phyloP scores from a whole-genome alignment of 2,329 filamentous ascomycete genomes.

The Thielaviopsis musarum region DNA sequence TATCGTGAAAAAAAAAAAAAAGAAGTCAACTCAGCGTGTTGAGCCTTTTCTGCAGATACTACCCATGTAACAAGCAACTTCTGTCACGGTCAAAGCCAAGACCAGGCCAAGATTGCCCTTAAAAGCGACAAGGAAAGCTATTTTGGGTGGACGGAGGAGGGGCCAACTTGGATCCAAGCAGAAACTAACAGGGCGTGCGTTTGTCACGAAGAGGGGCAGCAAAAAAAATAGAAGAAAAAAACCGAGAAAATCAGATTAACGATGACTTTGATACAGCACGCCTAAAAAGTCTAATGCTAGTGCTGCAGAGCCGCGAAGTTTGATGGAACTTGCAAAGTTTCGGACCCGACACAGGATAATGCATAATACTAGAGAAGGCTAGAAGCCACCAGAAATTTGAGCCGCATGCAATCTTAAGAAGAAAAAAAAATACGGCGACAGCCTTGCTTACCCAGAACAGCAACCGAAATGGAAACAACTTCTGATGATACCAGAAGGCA shows the following conservation, averaged over 20 bases:
- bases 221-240: neutral
- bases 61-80: neutral
- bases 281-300: neutral
- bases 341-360: neutral
- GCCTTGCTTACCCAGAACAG: neutral
- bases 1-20: too few relatives aligned
- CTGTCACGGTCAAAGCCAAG: neutral
- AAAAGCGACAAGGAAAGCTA: neutral
- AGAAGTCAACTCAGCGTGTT: too few relatives aligned
- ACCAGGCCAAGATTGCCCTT: neutral
- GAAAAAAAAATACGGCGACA: neutral
- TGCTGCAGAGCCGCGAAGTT: neutral
- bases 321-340: neutral
- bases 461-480: neutral
- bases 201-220: neutral
- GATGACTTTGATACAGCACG: neutral
- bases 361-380: neutral
- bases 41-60: neutral
- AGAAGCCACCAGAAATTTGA: neutral
- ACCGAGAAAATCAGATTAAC: too few relatives aligned
- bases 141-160: neutral
- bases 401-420: neutral
- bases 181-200: too few relatives aligned
- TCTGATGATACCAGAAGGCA: neutral
- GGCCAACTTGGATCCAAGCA: neutral